phyloP scores from a whole-genome alignment of 139 green algal genomes.

The Edaphochlamys debaryana region DNA sequence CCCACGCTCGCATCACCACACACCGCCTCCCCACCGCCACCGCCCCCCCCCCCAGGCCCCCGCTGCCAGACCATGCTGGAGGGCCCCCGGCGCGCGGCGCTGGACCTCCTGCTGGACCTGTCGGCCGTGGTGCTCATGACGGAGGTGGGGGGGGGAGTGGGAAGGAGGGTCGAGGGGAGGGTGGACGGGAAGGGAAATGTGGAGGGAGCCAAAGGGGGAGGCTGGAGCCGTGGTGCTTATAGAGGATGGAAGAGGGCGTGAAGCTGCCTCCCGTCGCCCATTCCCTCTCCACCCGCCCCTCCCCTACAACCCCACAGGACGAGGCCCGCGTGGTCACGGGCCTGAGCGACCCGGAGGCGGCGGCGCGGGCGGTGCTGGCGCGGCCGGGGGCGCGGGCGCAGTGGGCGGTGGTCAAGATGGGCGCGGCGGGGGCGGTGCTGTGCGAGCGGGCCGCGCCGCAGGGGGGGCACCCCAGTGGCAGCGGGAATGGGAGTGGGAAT shows the following conservation, averaged over 20 bases:
- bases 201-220: neutral
- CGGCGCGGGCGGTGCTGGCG: slow-evolving; percentile 70
- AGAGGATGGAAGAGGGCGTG: too few relatives aligned
- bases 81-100: slow-evolving; percentile 56
- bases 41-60: slow-evolving; percentile 61
- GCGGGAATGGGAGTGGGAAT: neutral
- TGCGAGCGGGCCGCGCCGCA: neutral
- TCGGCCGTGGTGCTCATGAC: slow-evolving; percentile 90
- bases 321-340: slow-evolving; percentile 85
- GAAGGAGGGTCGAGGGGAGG: too few relatives aligned
- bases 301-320: slow-evolving; percentile 62
- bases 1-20: too few relatives aligned
- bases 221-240: too few relatives aligned
- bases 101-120: slow-evolving; percentile 78
- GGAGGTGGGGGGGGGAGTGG: slow-evolving; percentile 45
- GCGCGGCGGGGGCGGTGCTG: slow-evolving; percentile 78
- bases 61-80: slow-evolving; percentile 74
- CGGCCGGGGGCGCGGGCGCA: slow-evolving; percentile 59
- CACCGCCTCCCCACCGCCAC: too few relatives aligned
- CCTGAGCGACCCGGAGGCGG: slow-evolving; percentile 60
- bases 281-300: neutral
- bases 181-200: too few relatives aligned
- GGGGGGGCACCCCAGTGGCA: neutral
- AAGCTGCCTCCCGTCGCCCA: too few relatives aligned
- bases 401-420: slow-evolving; percentile 90